Base-by-base conservation (phyloP, 352 stramenopile genomes). In the Globisporangium cylindrosporum region DNA sequence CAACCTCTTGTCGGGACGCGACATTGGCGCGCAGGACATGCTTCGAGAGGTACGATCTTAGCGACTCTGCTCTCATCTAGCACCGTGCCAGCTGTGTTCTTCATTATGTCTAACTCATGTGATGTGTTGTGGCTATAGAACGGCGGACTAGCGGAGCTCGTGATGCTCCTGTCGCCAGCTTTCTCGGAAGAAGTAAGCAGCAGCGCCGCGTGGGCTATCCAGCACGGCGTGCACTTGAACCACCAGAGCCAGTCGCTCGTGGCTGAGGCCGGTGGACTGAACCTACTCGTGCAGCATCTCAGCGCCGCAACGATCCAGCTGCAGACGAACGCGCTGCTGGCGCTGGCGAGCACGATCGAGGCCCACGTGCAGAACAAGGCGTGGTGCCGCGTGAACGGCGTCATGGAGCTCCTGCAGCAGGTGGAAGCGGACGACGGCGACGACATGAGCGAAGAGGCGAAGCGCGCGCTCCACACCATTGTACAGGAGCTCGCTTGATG, bases 141-240 rank as follows among this genome's bases (percentile, higher is more conserved):
- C 55, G 85, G 81, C 12, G 83, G 70, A 9, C 71, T 93, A 15
- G 73, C 81, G 0, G 75, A 80, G 56, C 75, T 93, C 22, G 81
- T 91, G 54, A 58, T 91, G 70, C 65, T 93, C 32, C 66, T 90
- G 54, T 91, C 85, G 29, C 78, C 82, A 0, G 74, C 74, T 38
- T 93, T 88, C 51, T 25, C 76, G n/a, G 82, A 90, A 64, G 85
- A 93, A 25, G 76, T 91, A 34, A 86, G 73, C 64, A 84, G 78
- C 59, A 88, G 81, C n/a, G 82, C 85, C 34, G 85, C 85, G 8
- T 93, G 85, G 85, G 85, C 82, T 63, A 83, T 93, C 64, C 79
- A 93, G 67, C 85, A 93, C 66, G 77, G 73, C 56, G 82, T 90
- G 34, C 71, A 85, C 64, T 60, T 88, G 22, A 91, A 91, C 75